These are phyloP conservation scores for Protomyces inundatus DNA, from an alignment of 1,139 yeast species.

Conservation along the genomic window DNA sequence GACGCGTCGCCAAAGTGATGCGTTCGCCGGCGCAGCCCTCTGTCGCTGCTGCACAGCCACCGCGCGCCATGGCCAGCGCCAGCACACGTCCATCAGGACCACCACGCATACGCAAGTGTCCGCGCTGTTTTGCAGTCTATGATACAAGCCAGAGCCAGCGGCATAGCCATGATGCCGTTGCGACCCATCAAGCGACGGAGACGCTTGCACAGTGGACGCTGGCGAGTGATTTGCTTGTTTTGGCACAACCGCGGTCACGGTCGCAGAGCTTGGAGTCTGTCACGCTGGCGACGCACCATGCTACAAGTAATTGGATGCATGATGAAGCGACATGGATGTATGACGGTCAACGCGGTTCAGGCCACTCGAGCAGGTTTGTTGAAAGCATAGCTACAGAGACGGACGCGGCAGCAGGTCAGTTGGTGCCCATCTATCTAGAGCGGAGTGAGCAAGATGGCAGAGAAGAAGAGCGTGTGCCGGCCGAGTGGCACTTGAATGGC, in stretches of 20 bases:
- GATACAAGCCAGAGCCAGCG: not conserved
- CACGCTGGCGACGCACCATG: no score
- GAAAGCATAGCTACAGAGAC: not conserved
- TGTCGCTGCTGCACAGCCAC: no score
- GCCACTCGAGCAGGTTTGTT: no score
- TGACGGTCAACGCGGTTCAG: no score
- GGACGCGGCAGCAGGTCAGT: not conserved
- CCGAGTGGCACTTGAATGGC: not conserved
- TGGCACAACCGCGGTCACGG: not conserved
- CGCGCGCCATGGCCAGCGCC: no score
- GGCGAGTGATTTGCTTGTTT: not conserved
- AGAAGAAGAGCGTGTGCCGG: no score
- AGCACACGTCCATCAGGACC: no score
- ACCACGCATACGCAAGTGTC: not conserved
- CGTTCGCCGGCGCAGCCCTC: not conserved
- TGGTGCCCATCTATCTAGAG: not conserved
- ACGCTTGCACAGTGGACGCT: not conserved
- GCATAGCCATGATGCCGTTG: not conserved
- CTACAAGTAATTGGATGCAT: no score
- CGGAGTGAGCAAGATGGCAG: not conserved
- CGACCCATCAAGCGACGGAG: not conserved
- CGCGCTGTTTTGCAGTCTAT: not conserved
- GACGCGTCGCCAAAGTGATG: not conserved
- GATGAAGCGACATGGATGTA: no score
- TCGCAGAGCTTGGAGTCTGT: not conserved